Evolutionary conservation across 1,139 yeast genomes (phyloP).

Genomic region (Pichia cactophila): DNA sequence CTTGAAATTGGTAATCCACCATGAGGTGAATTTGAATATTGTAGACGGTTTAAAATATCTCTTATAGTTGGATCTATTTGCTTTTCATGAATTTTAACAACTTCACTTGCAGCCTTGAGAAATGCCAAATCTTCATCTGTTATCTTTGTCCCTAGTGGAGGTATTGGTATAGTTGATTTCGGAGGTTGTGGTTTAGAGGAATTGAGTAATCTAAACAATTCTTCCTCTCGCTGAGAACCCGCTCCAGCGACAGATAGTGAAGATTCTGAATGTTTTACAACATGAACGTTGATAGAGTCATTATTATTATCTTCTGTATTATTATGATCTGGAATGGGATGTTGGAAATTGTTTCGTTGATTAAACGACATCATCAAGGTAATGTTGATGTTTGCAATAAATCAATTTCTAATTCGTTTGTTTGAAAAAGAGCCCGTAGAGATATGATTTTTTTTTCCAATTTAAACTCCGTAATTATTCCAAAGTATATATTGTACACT

Average conservation of each 20-base stretch:
- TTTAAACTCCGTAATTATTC: too few relatives aligned
- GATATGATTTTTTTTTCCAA: too few relatives aligned
- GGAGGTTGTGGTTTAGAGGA: slow-evolving; percentile 22
- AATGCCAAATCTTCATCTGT: slow-evolving; percentile 27
- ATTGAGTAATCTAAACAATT: slow-evolving; percentile 23
- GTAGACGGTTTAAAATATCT: slow-evolving; percentile 43
- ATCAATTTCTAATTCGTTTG: too few relatives aligned
- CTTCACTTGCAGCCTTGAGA: slow-evolving; percentile 28
- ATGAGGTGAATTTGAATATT: slow-evolving; percentile 50
- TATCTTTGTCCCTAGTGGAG: slow-evolving; percentile 16
- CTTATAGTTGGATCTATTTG: slow-evolving; percentile 48
- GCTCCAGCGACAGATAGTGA: neutral
- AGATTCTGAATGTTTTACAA: neutral
- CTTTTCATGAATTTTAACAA: slow-evolving; percentile 24
- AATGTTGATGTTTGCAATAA: too few relatives aligned
- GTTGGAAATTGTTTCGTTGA: neutral
- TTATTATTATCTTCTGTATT: neutral
- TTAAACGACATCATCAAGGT: neutral
- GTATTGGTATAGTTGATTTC: slow-evolving; percentile 12
- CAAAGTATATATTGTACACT: too few relatives aligned
- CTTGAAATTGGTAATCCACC: slow-evolving; percentile 29
- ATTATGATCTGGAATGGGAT: neutral
- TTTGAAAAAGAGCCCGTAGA: too few relatives aligned
- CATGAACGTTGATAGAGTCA: slow-evolving; percentile 10
- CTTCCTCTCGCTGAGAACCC: neutral